Conservation (phyloP, 345 rosid genomes). For the Bruguiera gymnorhiza region DNA sequence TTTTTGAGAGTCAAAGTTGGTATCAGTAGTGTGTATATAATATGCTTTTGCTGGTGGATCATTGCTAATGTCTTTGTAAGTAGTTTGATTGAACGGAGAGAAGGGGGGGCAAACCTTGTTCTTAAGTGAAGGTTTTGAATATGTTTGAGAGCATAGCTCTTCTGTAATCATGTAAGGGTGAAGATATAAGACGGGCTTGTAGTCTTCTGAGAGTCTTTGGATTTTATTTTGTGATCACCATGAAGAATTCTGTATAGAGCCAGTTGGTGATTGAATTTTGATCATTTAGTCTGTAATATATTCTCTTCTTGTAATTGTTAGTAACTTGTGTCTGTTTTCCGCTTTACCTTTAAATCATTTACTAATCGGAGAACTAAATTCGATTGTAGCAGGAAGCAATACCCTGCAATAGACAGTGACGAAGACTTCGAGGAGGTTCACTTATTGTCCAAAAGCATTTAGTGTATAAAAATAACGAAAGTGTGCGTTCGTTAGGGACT, state of each 20-base stretch:
- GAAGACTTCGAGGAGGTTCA: no score
- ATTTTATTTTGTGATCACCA: slow-evolving; percentile 25
- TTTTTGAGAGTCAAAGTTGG: slow-evolving; percentile 27
- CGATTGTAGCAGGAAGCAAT: no score
- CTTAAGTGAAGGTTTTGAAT: slow-evolving; percentile 16
- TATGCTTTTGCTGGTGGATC: slow-evolving; percentile 27
- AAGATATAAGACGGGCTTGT: slow-evolving; percentile 18
- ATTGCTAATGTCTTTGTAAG: slow-evolving; percentile 36
- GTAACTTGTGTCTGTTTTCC: not conserved
- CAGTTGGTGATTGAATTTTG: slow-evolving; percentile 32
- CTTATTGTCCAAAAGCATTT: no score
- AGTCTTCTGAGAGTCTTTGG: slow-evolving; percentile 10
- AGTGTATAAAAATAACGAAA: no score
- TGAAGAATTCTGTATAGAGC: slow-evolving; percentile 34
- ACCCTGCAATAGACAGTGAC: no score
- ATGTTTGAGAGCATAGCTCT: slow-evolving; percentile 28
- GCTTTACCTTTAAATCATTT: not conserved
- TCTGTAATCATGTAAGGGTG: slow-evolving; percentile 31
- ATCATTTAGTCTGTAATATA: slow-evolving; percentile 27
- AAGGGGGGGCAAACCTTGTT: slow-evolving; percentile 18
- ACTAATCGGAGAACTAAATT: not conserved
- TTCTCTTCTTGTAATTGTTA: slow-evolving; percentile 23
- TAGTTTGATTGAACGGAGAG: slow-evolving; percentile 34
- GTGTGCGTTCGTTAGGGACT: no score
- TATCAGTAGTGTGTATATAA: slow-evolving; percentile 32